Evolutionary conservation across 805 yeast species (phyloP).

Genomic region (Komagataella ulmi): DNA sequence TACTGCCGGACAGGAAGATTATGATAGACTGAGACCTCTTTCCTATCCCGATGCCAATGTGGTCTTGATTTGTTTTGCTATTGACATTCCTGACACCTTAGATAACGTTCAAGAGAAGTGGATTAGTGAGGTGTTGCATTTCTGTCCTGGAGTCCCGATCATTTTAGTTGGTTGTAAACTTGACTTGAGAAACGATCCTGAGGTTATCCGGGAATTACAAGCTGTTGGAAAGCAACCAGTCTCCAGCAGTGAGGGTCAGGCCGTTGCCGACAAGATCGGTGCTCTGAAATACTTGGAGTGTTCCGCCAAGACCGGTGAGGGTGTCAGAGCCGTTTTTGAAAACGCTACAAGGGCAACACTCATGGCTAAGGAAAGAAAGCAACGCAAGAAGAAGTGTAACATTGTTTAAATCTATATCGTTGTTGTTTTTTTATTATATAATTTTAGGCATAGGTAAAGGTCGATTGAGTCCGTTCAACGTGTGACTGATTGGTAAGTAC

Average conservation of each 20-base stretch:
- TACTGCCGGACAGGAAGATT: slow-evolving; percentile 98
- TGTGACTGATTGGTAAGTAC: neutral
- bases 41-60: slow-evolving; percentile 91
- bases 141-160: slow-evolving; percentile 90
- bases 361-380: slow-evolving; percentile 43
- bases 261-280: slow-evolving; percentile 81
- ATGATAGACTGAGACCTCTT: slow-evolving; percentile 83
- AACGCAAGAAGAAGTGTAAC: slow-evolving; percentile 56
- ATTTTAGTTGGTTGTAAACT: slow-evolving; percentile 86
- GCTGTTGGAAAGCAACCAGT: slow-evolving; percentile 75
- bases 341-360: slow-evolving; percentile 87
- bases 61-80: slow-evolving; percentile 80
- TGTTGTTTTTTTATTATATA: neutral
- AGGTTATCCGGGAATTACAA: slow-evolving; percentile 61
- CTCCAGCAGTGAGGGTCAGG: slow-evolving; percentile 68
- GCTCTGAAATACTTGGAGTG: slow-evolving; percentile 82
- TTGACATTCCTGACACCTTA: slow-evolving; percentile 83
- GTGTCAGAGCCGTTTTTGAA: slow-evolving; percentile 88
- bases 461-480: neutral
- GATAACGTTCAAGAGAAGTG: slow-evolving; percentile 93
- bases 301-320: slow-evolving; percentile 83
- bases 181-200: slow-evolving; percentile 75
- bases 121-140: slow-evolving; percentile 87
- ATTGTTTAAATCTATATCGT: slow-evolving; percentile 32
- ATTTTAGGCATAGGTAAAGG: neutral